A percentile compares a stretch with the other conserved stretches of the same genome.
These are phyloP conservation scores for Stephania japonica DNA, from an alignment of 164 flowering plant species.

Conservation along the genomic window DNA sequence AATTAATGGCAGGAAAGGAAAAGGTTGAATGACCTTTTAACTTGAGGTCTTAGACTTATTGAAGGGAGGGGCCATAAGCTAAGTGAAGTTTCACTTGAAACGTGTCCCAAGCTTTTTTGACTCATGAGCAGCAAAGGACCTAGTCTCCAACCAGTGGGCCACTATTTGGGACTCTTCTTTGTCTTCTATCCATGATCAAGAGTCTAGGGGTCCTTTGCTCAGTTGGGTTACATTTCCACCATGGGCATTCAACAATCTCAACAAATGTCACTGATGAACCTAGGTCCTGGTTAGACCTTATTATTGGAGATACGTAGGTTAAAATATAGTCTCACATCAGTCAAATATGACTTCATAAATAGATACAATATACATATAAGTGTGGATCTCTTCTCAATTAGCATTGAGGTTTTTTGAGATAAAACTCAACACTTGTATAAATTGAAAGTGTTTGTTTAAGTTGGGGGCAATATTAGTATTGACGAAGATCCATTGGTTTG, in stretches of 20 bases:
- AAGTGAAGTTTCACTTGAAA: not conserved
- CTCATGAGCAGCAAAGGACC: not conserved
- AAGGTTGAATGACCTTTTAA: not conserved
- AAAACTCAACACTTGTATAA: too few species aligned
- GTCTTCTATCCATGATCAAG: not conserved
- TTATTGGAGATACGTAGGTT: too few species aligned
- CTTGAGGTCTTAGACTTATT: not conserved
- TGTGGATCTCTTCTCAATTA: too few species aligned
- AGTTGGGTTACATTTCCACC: not conserved
- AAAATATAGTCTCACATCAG: too few species aligned
- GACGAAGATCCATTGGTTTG: too few species aligned
- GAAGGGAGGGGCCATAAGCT: not conserved
- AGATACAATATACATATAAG: too few species aligned
- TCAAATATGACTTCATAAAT: too few species aligned
- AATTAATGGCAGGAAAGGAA: too few species aligned
- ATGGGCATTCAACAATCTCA: not conserved
- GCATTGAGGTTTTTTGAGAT: too few species aligned
- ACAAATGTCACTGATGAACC: not conserved
- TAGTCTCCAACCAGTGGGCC: not conserved
- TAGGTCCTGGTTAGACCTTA: not conserved
- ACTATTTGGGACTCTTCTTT: not conserved
- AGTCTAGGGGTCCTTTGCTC: not conserved
- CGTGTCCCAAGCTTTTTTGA: slow-evolving; percentile 4
- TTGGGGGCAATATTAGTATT: too few species aligned
- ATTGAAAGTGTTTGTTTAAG: too few species aligned